These are phyloP conservation scores for Fonsecaea nubica DNA, from an alignment of 2,329 filamentous ascomycete species.

Conservation along the genomic window DNA sequence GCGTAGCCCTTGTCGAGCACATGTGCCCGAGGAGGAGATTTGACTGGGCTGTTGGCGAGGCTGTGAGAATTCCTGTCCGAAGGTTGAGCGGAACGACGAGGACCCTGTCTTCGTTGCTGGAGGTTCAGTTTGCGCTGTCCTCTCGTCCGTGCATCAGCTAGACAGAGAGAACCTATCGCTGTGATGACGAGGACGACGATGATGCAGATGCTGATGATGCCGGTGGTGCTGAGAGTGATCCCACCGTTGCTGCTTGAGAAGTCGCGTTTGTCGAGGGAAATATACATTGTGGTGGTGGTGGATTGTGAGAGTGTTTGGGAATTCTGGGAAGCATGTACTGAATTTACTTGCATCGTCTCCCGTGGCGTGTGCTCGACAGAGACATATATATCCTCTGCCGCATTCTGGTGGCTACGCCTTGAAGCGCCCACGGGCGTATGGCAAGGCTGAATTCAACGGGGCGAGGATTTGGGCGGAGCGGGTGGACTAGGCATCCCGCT, in stretches of 20 bases:
- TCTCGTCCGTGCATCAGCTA: neutral
- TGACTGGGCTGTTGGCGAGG: neutral
- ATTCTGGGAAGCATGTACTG: neutral
- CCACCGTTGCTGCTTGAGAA: neutral
- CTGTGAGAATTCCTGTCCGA: neutral
- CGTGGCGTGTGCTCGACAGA: neutral
- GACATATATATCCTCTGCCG: neutral
- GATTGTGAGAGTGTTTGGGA: constrained; percentile 25
- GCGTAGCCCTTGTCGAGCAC: neutral
- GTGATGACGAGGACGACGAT: neutral
- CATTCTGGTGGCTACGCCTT: neutral
- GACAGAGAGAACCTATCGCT: neutral
- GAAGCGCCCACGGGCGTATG: neutral
- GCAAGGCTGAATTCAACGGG: neutral
- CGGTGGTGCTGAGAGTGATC: neutral
- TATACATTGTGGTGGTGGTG: neutral
- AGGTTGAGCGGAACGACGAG: neutral
- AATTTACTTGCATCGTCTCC: neutral
- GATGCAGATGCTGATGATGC: constrained; percentile 2
- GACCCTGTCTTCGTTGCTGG: neutral
- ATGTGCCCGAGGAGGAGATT: constrained; percentile 6
- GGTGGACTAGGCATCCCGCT: neutral
- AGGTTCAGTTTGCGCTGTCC: neutral
- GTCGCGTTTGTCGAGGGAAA: constrained; percentile 5
- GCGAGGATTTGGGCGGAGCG: constrained; percentile 1